Evolutionary conservation across 768 basidiomycete species (phyloP).

Genomic region (Mrakia frigida): DNA sequence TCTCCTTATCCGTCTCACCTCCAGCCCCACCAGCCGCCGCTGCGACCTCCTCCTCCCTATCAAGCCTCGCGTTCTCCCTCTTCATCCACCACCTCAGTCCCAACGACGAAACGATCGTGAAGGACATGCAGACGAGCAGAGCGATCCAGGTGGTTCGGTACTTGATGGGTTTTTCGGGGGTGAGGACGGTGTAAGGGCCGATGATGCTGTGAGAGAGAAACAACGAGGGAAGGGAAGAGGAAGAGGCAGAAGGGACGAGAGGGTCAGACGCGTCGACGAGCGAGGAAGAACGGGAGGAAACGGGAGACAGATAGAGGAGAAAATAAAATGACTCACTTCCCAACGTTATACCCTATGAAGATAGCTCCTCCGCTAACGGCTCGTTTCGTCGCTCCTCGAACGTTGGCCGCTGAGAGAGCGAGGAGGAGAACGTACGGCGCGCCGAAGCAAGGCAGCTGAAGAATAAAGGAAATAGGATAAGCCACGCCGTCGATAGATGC

Average conservation of each 20-base stretch:
- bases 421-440: slow-evolving; percentile 44
- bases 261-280: slow-evolving; percentile 17
- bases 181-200: slow-evolving; percentile 35
- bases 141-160: slow-evolving; percentile 46
- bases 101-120: slow-evolving; percentile 35
- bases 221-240: background rate
- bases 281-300: slow-evolving; percentile 26
- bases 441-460: slow-evolving; percentile 38
- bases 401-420: slow-evolving; percentile 40
- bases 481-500: no score
- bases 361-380: slow-evolving; percentile 40
- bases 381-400: slow-evolving; percentile 45
- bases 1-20: background rate
- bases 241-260: background rate
- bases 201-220: slow-evolving; percentile 17
- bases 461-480: background rate
- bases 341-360: slow-evolving; percentile 44
- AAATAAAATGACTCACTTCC: slow-evolving; percentile 32
- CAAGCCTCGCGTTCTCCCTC: slow-evolving; percentile 39
- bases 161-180: slow-evolving; percentile 35
- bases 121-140: slow-evolving; percentile 42
- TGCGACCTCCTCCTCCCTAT: slow-evolving; percentile 11
- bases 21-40: no score
- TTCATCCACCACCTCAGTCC: slow-evolving; percentile 36
- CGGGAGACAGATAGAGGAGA: background rate